Base-by-base conservation (phyloP, 768 basidiomycete genomes). In the Auriscalpium orientale region DNA sequence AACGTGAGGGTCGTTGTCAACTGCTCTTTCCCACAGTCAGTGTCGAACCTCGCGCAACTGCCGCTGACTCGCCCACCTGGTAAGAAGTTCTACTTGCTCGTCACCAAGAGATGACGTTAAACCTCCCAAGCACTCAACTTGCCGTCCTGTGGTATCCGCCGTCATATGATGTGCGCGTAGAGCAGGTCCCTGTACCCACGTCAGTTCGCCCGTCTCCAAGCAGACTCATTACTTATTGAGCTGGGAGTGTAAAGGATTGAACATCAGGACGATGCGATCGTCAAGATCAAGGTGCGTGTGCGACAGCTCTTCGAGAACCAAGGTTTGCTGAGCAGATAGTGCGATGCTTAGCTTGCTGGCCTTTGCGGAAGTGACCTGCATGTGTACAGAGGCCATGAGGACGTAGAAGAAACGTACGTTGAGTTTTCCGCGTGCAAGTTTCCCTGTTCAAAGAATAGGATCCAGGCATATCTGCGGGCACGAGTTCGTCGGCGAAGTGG, bases 341-440 rank as follows among this genome's bases (percentile, higher is more conserved):
- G 18, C 40, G 47, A 28, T 11, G 40, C 35, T 10, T 59, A 87
- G 87, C 76, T 85, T 33, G 79, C 82, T 20, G 86, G 80, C 18
- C 68, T 88, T 10, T 89, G 86, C 63, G 86, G 84, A 49, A 87
- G 85, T 59, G 88, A 90, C 72, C 72, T 89, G 18, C 89, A 91
- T 60, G 66, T 83, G 35, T 91, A 90, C 66, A 76, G 89, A 47
- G 87, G 86, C 1, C 80, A 83, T 51, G 79, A 73, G 51, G 75
- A 71, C 4, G 69, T 81, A 34, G 69, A 74, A 38, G 72, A 79
- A 65, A 72, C 77, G 87, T 86, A 16, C 12, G 49, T n/a, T 28
- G 43, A 47, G 44, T 22, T 28, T 37, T 34, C 43, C 40, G 49
- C 56, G 37, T n/a, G 51, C 56, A 35, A 46, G 16, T 48, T 12